Percentiles rank a stretch among this genome's conserved stretches.
Evolutionary conservation across 345 rosid genomes (phyloP).

Genomic region (Gossypium bickii): DNA sequence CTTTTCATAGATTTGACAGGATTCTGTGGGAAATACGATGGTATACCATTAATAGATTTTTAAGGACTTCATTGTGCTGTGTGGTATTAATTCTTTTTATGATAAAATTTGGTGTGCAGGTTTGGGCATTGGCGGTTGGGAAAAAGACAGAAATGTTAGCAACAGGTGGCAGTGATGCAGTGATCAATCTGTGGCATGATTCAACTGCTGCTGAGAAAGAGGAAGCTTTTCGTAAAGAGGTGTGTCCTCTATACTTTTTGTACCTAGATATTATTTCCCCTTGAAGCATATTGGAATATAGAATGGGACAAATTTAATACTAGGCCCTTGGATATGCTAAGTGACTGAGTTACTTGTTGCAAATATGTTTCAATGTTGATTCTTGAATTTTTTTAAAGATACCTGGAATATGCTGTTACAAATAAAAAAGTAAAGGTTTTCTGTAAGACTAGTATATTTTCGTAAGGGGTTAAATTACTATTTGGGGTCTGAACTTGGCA

Average conservation of each 20-base stretch:
- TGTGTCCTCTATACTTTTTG: slow-evolving; percentile 25
- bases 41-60: neutral
- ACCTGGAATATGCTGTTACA: neutral
- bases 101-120: slow-evolving; percentile 35
- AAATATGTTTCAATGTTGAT: neutral
- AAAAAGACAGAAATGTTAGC: slow-evolving; percentile 86
- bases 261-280: neutral
- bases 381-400: neutral
- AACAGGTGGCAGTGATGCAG: slow-evolving; percentile 88
- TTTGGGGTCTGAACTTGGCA: too few relatives aligned
- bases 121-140: slow-evolving; percentile 95
- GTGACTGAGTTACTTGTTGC: neutral
- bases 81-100: neutral
- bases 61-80: neutral
- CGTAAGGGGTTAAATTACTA: neutral
- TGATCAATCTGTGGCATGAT: slow-evolving; percentile 83
- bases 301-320: neutral
- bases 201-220: slow-evolving; percentile 81
- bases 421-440: neutral
- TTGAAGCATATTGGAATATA: neutral
- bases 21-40: neutral
- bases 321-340: neutral
- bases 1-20: neutral
- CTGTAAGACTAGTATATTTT: neutral
- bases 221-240: slow-evolving; percentile 89